phyloP scores from a whole-genome alignment of 805 yeast genomes.

The Debaryomyces castellii region DNA sequence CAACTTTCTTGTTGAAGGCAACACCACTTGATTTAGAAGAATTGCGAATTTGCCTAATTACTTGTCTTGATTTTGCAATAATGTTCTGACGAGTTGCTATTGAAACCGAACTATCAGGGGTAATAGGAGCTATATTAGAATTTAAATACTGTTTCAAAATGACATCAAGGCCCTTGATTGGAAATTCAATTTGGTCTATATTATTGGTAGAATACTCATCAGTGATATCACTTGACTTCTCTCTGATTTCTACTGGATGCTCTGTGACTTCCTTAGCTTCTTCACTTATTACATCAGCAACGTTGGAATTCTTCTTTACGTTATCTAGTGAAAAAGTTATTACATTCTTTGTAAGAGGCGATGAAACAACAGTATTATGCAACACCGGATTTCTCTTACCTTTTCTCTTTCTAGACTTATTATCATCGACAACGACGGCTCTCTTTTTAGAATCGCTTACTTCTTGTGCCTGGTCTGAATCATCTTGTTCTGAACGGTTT shows the following conservation, averaged over 20 bases:
- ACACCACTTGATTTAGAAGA: conserved; percentile 24
- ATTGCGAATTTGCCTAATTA: conserved; percentile 27
- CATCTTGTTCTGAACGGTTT: conserved; percentile 1
- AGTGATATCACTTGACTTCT: background rate
- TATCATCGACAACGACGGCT: conserved; percentile 3
- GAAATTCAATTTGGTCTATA: conserved; percentile 18
- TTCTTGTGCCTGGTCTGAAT: background rate
- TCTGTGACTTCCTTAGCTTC: conserved; percentile 4
- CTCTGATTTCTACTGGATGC: conserved; percentile 2
- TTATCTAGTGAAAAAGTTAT: conserved; percentile 5
- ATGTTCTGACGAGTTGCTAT: conserved; percentile 17
- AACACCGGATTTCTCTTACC: conserved; percentile 10
- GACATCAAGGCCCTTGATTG: conserved; percentile 19
- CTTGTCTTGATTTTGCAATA: conserved; percentile 22
- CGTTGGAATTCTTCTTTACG: background rate
- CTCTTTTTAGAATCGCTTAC: conserved; percentile 3
- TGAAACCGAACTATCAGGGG: conserved; percentile 17
- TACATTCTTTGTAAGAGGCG: conserved; percentile 13
- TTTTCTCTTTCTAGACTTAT: conserved; percentile 7
- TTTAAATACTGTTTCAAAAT: conserved; percentile 8
- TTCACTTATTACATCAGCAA: background rate
- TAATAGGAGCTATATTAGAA: conserved; percentile 10
- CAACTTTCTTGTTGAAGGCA: conserved; percentile 25
- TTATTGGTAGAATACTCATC: conserved; percentile 5
- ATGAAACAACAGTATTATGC: conserved; percentile 11